phyloP scores from a whole-genome alignment of 345 rosid species.

The Raphanus sativus region DNA sequence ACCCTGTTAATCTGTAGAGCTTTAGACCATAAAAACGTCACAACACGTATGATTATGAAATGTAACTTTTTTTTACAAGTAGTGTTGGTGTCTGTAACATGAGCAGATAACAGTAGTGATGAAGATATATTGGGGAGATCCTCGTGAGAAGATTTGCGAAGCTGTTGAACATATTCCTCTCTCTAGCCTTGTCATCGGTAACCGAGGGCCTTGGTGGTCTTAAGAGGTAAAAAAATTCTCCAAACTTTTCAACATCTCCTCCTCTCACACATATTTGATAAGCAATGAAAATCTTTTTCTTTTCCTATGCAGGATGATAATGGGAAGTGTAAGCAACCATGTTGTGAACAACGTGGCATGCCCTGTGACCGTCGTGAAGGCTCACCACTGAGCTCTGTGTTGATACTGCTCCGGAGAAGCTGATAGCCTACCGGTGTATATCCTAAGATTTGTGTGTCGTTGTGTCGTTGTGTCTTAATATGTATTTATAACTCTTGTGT shows the following conservation, averaged over 20 bases:
- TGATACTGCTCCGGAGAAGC: neutral
- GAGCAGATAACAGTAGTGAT: slow-evolving; percentile 47
- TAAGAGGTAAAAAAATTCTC: slow-evolving; percentile 49
- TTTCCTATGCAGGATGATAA: slow-evolving; percentile 47
- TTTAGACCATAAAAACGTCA: no score
- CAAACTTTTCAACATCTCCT: neutral
- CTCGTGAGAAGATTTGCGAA: slow-evolving; percentile 81
- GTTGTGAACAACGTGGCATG: slow-evolving; percentile 67
- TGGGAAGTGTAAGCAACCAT: slow-evolving; percentile 85
- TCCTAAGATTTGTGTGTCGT: neutral
- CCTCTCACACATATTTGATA: neutral
- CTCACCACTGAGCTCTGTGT: slow-evolving; percentile 26
- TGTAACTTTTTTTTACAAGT: no score
- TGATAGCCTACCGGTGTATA: neutral
- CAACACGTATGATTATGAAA: no score
- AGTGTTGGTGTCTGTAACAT: no score
- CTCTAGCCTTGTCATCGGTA: slow-evolving; percentile 70
- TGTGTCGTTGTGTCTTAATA: neutral
- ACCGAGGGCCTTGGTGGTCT: slow-evolving; percentile 82
- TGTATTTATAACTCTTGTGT: neutral
- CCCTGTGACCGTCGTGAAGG: slow-evolving; percentile 76
- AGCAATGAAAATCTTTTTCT: neutral
- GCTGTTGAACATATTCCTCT: slow-evolving; percentile 73
- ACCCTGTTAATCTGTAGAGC: no score
- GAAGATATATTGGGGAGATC: slow-evolving; percentile 87